Evolutionary conservation across 2,329 filamentous ascomycete genomes (phyloP).

Genomic region (Monosporascus sp.): DNA sequence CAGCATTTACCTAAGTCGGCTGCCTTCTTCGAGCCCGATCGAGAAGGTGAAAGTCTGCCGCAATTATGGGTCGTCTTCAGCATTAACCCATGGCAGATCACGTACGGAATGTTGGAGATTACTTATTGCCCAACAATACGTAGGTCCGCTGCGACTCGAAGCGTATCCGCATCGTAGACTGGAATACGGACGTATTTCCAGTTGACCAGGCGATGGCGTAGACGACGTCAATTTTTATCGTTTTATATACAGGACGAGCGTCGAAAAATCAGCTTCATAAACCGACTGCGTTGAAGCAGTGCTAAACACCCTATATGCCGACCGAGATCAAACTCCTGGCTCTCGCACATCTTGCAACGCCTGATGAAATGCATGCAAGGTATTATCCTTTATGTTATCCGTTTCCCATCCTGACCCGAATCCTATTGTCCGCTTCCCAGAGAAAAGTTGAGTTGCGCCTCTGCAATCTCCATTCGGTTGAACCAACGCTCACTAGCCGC

Average conservation of each 20-base stretch:
- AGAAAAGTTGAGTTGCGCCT: conserved; percentile 28
- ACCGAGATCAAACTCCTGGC: conserved; percentile 19
- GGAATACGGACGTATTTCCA: no score
- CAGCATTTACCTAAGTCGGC: conserved; percentile 12
- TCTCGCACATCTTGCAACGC: conserved; percentile 27
- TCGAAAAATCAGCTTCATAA: neutral
- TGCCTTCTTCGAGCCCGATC: conserved; percentile 19
- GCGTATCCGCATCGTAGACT: no score
- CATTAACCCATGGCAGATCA: neutral
- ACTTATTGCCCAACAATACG: no score
- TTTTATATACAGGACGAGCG: neutral
- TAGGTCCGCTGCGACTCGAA: no score
- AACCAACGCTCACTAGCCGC: conserved; percentile 17
- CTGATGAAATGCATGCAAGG: conserved; percentile 27
- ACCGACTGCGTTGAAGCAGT: conserved; percentile 36
- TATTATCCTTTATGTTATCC: conserved; percentile 16
- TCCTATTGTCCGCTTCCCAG: conserved; percentile 16
- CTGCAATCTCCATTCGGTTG: conserved; percentile 20
- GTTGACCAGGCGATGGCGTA: no score
- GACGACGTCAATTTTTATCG: neutral
- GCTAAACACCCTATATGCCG: conserved; percentile 19
- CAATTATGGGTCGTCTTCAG: no score
- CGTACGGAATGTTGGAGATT: no score
- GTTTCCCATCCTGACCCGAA: conserved; percentile 15
- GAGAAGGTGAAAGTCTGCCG: conserved; percentile 20